Evolutionary conservation across 192 early-diverging fungal genomes (phyloP), one percentile per base, ranked within the genome.

Genomic region (Mortierella hygrophila): DNA sequence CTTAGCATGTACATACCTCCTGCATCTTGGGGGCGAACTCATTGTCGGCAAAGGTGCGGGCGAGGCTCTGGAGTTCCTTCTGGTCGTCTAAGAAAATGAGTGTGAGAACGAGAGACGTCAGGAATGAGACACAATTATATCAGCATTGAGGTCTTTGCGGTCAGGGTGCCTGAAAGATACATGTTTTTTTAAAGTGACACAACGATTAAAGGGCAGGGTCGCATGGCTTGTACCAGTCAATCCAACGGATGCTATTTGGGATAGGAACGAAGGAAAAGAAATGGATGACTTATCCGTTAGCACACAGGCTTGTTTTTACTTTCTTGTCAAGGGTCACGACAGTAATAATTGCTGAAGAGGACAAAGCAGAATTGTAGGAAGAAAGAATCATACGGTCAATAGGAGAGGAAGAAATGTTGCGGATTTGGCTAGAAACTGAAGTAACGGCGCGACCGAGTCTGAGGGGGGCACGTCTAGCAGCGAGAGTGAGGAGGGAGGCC

Each of bases 11-110:
- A 26, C 60, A 32, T 86, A 86, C 84, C 76, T 91, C 87, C 42
- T 88, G 90, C 90, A 91, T 91, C 81, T 92, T 88, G 46, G 92
- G 92, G 5, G 90, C 88, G 26, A 93, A 82, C 72, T 93, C 92
- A 5, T 89, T 85, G 73, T 90, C 88, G 11, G 92, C 91, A 82
- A 93, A 93, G 13, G 81, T 60, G 29, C 84, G 87, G 11, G 92
- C 90, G 23, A 92, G 68, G 23, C 77, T 77, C 70, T 89, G 85
- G 86, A 91, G 85, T 35, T 92, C 91, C 65, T 77, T 74, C 71
- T 91, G 88, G 5, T 91, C 89, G 10, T 91, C 90, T 76, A 74
- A 26, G 3, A 10, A 65, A 60, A 4, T 29, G 49, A 16, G 60
- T 74, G 65, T 54, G 54, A n/a, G 82, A 76, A 70, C 85, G 29